Base-by-base conservation (phyloP, 495 filamentous ascomycete species). In the Tuber borchii region DNA sequence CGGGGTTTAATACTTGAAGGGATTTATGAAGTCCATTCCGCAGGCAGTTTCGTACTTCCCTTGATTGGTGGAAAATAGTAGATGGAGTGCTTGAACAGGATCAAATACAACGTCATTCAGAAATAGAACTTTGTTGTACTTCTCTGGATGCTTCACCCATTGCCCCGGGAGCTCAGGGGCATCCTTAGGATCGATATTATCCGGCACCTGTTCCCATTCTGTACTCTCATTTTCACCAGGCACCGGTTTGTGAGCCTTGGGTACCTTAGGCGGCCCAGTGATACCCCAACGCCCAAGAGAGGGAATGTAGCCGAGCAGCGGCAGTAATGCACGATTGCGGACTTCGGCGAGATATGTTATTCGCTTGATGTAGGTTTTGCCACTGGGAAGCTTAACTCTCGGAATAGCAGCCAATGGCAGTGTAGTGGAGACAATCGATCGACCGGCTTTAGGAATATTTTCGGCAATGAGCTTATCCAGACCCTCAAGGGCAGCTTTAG, bases 291-390 rank as follows among this genome's bases (percentile, higher is more conserved):
- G 71, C 5, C 56, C 26, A 37, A 81, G 77, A 1, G 76, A 81
- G 20, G 81, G 72, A 69, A 80, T 82, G 43, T 82, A 75, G 5
- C 78, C 82, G 39, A 89, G 85, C 14, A 95, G 84, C 1, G 92
- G 91, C 72, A 86, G 83, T 37, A 95, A 83, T 9, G 91, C 93
- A 56, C 88, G 88, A 82, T 95, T 95, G 74, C 92, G 88, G 43
- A 92, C 88, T 80, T 92, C 90, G 19, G 93, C 90, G n/a, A 94
- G 85, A 80, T 90, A 94, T 51, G 90, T 89, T 39, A 94, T 90
- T 45, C 93, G 90, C 80, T 92, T 92, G 40, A 90, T 84, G 20
- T 90, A 87, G 39, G 85, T 85, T 46, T 87, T 86, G 17, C 92
- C 92, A 31, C 87, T 87, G 6, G 91, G 90, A 19, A 92, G 82